Base-by-base conservation (phyloP, 768 basidiomycete genomes). In the Mycena kentingensis region DNA sequence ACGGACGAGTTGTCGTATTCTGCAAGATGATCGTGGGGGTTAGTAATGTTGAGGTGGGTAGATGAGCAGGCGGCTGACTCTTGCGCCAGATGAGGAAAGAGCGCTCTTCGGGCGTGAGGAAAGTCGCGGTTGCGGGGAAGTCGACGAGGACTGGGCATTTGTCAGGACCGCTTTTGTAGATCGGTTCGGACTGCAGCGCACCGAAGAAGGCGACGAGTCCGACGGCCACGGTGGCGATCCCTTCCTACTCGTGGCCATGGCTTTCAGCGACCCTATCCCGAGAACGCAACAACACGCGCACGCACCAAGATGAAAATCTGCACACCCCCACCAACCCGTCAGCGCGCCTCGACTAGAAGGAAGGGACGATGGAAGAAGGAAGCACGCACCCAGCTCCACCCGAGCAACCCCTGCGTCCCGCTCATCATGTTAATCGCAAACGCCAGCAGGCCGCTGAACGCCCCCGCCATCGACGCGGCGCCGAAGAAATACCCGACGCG, bases 381-480 rank as follows among this genome's bases (percentile, higher is more conserved):
- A n/a, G n/a, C n/a, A n/a, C n/a, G n/a, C n/a, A n/a, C n/a, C 85
- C 84, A 86, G 0, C 80, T 80, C 85, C 85, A 87, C 8, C 82
- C 84, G n/a, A 73, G 57, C 12, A 80, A 61, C 1, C 78, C 75
- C 4, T 56, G 68, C 0, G 67, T 67, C 0, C 79, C 80, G 29
- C 67, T 63, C 81, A 85, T 80, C 42, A 79, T 77, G 34, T 74
- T 71, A 18, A 85, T 80, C 0, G 63, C 82, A 61, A 73, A 84
- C 0, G 83, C 84, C 11, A 86, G 61, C 5, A 85, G 65, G 0
- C 83, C 83, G 1, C 82, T 83, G 62, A 85, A 84, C 6, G 83
- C 83, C 13, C 84, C 84, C 2, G 82, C 82, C 32, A 84, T 58
- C 8, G 83, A 80, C 10, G 85, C 84, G 15, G 84, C 81, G 8